Conservation (phyloP, 192 early-diverging fungal species). For the Lobosporangium transversale region DNA sequence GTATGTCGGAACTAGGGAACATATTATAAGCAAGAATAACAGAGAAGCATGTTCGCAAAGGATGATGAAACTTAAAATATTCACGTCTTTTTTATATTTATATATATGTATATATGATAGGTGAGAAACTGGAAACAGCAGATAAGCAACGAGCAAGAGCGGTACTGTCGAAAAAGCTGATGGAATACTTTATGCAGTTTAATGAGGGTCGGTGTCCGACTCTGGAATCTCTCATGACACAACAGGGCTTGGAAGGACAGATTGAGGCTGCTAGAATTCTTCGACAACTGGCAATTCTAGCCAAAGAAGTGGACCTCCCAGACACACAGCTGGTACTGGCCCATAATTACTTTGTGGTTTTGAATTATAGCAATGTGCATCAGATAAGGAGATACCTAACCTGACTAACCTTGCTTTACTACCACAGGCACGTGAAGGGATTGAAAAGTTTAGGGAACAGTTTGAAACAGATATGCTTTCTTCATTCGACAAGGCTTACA, state of each 20-base stretch:
- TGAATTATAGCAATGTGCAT: not conserved
- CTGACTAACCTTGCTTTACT: not conserved
- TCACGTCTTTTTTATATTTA: not conserved
- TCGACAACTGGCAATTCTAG: slow-evolving; percentile 84
- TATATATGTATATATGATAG: slow-evolving; percentile 38
- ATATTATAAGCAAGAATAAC: not conserved
- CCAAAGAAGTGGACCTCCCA: slow-evolving; percentile 81
- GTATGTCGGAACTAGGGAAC: slow-evolving; percentile 41
- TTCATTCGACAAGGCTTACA: slow-evolving; percentile 89
- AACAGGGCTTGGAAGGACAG: slow-evolving; percentile 85
- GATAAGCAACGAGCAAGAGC: slow-evolving; percentile 92
- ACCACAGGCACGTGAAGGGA: slow-evolving; percentile 77
- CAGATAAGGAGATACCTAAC: not conserved
- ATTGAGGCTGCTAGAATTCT: slow-evolving; percentile 88
- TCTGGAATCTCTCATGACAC: slow-evolving; percentile 77
- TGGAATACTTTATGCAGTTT: slow-evolving; percentile 94
- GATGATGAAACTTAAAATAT: no score
- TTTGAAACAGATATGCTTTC: slow-evolving; percentile 91
- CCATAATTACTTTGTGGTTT: not conserved
- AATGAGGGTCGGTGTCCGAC: slow-evolving; percentile 77
- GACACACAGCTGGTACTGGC: slow-evolving; percentile 68
- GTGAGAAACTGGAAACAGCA: slow-evolving; percentile 97
- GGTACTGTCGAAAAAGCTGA: slow-evolving; percentile 87
- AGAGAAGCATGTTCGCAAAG: no score
- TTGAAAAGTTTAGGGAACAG: slow-evolving; percentile 93